A percentile compares a stretch with the other conserved stretches of the same genome.
Conservation (phyloP, 345 rosid genomes). For the Euphorbia tirucalli region DNA sequence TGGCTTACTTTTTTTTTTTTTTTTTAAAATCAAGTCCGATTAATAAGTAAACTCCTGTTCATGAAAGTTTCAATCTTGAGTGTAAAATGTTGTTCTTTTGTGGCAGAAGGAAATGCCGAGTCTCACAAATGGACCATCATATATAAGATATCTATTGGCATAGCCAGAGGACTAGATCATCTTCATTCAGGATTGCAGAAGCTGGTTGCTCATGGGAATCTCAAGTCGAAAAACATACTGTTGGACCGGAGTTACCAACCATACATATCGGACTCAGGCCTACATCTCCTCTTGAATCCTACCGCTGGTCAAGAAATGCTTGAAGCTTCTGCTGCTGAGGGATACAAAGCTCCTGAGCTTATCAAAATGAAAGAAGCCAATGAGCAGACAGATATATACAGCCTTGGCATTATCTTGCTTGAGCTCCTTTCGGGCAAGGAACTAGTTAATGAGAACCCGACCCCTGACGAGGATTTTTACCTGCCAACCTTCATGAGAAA, state of each 20-base stretch:
- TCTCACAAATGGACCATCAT: slow-evolving; percentile 57
- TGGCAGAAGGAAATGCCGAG: slow-evolving; percentile 57
- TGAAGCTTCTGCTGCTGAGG: slow-evolving; percentile 68
- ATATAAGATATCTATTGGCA: slow-evolving; percentile 49
- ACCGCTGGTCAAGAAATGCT: slow-evolving; percentile 75
- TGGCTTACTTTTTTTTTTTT: neutral
- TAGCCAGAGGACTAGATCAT: slow-evolving; percentile 71
- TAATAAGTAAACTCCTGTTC: no score
- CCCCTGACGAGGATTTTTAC: slow-evolving; percentile 55
- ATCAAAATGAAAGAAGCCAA: slow-evolving; percentile 75
- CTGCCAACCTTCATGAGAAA: slow-evolving; percentile 63
- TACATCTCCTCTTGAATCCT: slow-evolving; percentile 62
- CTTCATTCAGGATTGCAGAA: slow-evolving; percentile 65
- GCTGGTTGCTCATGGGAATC: slow-evolving; percentile 70
- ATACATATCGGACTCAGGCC: slow-evolving; percentile 60
- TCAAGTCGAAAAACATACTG: slow-evolving; percentile 75
- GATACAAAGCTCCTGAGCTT: slow-evolving; percentile 94
- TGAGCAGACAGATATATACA: slow-evolving; percentile 65
- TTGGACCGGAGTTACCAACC: slow-evolving; percentile 54
- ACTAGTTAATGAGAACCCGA: slow-evolving; percentile 59
- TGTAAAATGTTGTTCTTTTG: slow-evolving; percentile 10
- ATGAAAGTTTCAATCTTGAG: neutral
- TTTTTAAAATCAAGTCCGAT: no score
- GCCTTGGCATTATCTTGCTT: slow-evolving; percentile 76
- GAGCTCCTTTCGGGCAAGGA: slow-evolving; percentile 78